Base-by-base conservation (phyloP, 1,284 basidiomycete genomes). In the Takashimella koratensis region DNA sequence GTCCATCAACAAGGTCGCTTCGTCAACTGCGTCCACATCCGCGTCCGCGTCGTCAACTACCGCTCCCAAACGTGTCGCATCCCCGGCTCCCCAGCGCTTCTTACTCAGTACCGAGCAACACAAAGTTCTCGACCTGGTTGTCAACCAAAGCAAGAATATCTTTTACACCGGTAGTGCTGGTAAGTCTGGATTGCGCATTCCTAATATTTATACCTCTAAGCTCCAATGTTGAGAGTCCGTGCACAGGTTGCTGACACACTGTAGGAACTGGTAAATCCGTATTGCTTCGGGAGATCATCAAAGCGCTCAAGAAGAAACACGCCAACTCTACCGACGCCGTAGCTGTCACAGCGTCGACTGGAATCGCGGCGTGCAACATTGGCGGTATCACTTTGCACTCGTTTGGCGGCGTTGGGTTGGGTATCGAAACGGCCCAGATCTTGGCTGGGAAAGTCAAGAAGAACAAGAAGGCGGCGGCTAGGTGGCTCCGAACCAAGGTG, bases 111-210 rank as follows among this genome's bases (percentile, higher is more conserved):
- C 82, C 53, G 92, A 96, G 67, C 93, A 97, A 74, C 83, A 80
- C 51, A 82, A 87, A 59, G 89, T 97, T 43, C 76, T 95, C 55
- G 80, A 82, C 56, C 56, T 77, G 53, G 82, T 95, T 3, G 88
- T 91, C 0, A 74, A 85, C 24, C 77, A 82, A 13, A 84, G 84
- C 2, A 77, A 86, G 51, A 95, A 85, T 64, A 71, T 98, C n/a
- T 98, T 98, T 69, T 98, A 97, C 76, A 98, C 95, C 0, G 95
- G 96, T 22, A 93, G 89, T 78, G 95, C 92, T 55, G 92, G 92
- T 93, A 62, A 65, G 86, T 79, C 24, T 3, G 2, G 5, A 43
- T n/a, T n/a, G n/a, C n/a, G n/a, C n/a, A n/a, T n/a, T n/a, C n/a
- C n/a, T n/a, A n/a, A n/a, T n/a, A n/a, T n/a, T n/a, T n/a, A n/a